Percentiles rank a stretch among this genome's conserved stretches.
These are phyloP conservation scores for Beverwykella pulmonaria DNA, from an alignment of 495 filamentous ascomycete species.

Conservation along the genomic window DNA sequence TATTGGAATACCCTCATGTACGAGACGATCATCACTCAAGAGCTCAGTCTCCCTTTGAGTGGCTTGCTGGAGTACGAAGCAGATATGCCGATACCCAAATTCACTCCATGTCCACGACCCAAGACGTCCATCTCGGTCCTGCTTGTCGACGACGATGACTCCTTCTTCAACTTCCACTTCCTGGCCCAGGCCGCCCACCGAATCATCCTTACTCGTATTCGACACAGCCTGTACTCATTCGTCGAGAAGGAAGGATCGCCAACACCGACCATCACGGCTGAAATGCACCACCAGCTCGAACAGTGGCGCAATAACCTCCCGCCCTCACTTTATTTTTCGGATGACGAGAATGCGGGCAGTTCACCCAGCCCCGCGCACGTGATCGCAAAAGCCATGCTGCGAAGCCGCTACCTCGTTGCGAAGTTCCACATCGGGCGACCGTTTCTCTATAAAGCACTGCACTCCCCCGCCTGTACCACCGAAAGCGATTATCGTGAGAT, in stretches of 20 bases:
- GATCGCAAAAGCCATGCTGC: conserved; percentile 36
- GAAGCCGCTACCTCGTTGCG: conserved; percentile 34
- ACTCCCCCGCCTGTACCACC: conserved; percentile 21
- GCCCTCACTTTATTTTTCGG: conserved; percentile 30
- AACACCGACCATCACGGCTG: conserved; percentile 18
- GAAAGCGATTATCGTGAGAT: conserved; percentile 23
- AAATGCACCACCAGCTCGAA: conserved; percentile 38
- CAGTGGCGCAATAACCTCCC: conserved; percentile 38
- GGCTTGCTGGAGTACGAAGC: conserved; percentile 33
- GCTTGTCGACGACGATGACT: conserved; percentile 26
- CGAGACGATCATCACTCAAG: conserved; percentile 37
- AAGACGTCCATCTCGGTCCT: conserved; percentile 21
- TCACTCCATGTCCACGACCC: conserved; percentile 27
- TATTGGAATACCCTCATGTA: conserved; percentile 40
- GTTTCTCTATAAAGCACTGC: conserved; percentile 37
- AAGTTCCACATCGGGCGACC: conserved; percentile 37
- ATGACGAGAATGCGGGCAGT: conserved; percentile 14
- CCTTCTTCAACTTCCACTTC: conserved; percentile 40
- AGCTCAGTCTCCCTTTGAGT: conserved; percentile 32
- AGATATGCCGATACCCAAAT: conserved; percentile 36
- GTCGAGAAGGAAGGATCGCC: conserved; percentile 24
- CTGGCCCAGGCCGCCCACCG: conserved; percentile 35
- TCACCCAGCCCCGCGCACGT: conserved; percentile 35
- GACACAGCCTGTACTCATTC: conserved; percentile 31
- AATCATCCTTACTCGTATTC: conserved; percentile 32